Conservation (phyloP, 2,329 filamentous ascomycete genomes). For the Cytospora piceae region DNA sequence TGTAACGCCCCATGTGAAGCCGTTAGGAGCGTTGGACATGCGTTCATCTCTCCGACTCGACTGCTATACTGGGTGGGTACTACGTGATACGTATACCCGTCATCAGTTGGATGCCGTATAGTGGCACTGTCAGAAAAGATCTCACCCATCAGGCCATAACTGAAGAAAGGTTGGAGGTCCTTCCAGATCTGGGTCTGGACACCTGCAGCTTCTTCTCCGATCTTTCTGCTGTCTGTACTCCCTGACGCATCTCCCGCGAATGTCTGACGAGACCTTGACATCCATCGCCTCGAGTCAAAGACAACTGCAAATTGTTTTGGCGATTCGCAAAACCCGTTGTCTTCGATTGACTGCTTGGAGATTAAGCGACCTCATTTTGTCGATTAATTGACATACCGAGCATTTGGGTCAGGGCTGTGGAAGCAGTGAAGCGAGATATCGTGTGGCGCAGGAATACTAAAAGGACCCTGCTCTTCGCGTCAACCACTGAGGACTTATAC, state of each 20-base stretch:
- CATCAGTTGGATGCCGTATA: conserved; percentile 38
- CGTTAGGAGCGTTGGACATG: conserved; percentile 21
- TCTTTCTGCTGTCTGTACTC: conserved; percentile 16
- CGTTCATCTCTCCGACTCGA: conserved; percentile 23
- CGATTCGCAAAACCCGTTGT: not conserved
- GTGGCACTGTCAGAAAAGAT: conserved; percentile 43
- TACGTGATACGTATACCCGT: conserved; percentile 45
- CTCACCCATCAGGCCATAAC: conserved; percentile 32
- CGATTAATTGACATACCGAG: conserved; percentile 18
- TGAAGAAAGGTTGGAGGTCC: conserved; percentile 30
- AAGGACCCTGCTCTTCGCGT: conserved; percentile 13
- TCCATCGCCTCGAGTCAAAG: conserved; percentile 30
- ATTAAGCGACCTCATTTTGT: conserved; percentile 22
- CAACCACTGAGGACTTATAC: not conserved
- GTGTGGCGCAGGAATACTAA: conserved; percentile 17
- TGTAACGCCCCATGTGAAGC: conserved; percentile 7
- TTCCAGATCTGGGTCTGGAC: conserved; percentile 22
- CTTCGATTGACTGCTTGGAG: conserved; percentile 20
- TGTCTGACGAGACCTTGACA: conserved; percentile 24
- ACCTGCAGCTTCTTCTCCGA: conserved; percentile 21
- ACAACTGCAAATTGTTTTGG: conserved; percentile 20
- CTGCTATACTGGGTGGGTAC: conserved; percentile 28
- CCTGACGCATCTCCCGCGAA: conserved; percentile 14
- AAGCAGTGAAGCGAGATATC: not conserved
- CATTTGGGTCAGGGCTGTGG: not conserved